Evolutionary conservation across 2,329 filamentous ascomycete genomes (phyloP).

Genomic region (Lasiodiplodia sp.): DNA sequence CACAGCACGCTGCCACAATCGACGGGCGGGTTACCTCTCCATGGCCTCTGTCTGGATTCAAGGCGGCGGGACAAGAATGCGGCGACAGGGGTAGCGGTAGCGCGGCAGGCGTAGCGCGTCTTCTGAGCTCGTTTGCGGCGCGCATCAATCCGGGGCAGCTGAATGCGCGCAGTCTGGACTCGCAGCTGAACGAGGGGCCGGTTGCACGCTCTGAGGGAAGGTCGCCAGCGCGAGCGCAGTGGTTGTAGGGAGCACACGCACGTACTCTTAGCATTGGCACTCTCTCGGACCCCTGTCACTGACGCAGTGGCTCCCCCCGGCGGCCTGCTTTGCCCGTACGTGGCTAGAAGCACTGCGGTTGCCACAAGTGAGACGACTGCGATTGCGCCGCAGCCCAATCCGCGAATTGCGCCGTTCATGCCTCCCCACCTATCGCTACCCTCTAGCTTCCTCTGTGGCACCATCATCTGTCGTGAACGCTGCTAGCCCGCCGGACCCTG

Average conservation of each 20-base stretch:
- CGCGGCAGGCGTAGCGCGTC: conserved; percentile 8
- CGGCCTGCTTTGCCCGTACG: conserved; percentile 8
- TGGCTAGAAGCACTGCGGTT: conserved; percentile 13
- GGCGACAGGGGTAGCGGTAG: conserved; percentile 17
- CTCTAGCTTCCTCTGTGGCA: not conserved
- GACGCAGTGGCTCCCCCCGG: too few species aligned
- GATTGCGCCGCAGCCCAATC: not conserved
- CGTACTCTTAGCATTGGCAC: not conserved
- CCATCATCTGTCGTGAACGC: not conserved
- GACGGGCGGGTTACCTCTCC: conserved; percentile 24
- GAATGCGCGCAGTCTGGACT: conserved; percentile 3
- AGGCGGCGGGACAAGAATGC: conserved; percentile 24
- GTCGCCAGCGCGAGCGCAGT: conserved; percentile 4
- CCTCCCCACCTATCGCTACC: conserved; percentile 6
- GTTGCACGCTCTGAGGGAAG: conserved; percentile 3
- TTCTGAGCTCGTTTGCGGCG: conserved; percentile 10
- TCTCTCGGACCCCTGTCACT: too few species aligned
- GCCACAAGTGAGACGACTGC: conserved; percentile 6
- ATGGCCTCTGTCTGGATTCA: conserved; percentile 17
- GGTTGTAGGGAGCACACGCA: conserved; percentile 21
- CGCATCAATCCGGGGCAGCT: conserved; percentile 10
- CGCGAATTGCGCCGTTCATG: not conserved
- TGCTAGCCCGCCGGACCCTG: not conserved
- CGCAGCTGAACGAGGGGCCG: not conserved
- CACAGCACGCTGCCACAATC: conserved; percentile 13